Evolutionary conservation across 2,329 filamentous ascomycete species (phyloP).

Genomic region (Colletotrichum cereale): DNA sequence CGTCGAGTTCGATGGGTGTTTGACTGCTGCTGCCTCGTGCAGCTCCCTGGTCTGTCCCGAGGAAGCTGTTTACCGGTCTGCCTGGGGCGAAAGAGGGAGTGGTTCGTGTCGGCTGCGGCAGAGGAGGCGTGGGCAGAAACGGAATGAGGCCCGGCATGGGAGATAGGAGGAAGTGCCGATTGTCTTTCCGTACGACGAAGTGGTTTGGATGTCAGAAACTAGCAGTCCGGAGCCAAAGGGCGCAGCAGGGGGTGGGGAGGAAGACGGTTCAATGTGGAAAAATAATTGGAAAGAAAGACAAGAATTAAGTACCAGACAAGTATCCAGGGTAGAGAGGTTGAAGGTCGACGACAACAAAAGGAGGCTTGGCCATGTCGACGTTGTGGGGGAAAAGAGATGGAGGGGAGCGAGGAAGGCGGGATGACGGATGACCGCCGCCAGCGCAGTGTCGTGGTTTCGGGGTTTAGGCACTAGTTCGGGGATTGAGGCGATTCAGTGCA

Average conservation of each 20-base stretch:
- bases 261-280: background rate
- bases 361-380: constrained; percentile 30
- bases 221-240: background rate
- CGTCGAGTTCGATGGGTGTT: constrained; percentile 36
- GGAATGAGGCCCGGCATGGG: constrained; percentile 39
- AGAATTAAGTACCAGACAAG: constrained; percentile 32
- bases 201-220: constrained; percentile 17
- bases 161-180: constrained; percentile 18
- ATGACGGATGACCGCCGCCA: constrained; percentile 28
- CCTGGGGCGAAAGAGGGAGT: constrained; percentile 21
- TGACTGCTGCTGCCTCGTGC: constrained; percentile 33
- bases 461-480: constrained; percentile 33
- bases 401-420: constrained; percentile 21
- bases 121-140: constrained; percentile 34
- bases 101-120: constrained; percentile 16
- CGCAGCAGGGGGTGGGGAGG: background rate
- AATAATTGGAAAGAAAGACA: background rate
- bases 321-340: constrained; percentile 22
- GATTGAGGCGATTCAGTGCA: constrained; percentile 17
- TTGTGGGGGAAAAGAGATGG: constrained; percentile 12
- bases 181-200: constrained; percentile 9
- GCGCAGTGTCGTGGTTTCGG: constrained; percentile 33
- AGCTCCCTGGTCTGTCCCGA: constrained; percentile 1
- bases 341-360: constrained; percentile 20
- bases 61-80: constrained; percentile 19